These are phyloP conservation scores for Erythrobasidium yunnanense DNA, from an alignment of 768 basidiomycete genomes.

Conservation along the genomic window DNA sequence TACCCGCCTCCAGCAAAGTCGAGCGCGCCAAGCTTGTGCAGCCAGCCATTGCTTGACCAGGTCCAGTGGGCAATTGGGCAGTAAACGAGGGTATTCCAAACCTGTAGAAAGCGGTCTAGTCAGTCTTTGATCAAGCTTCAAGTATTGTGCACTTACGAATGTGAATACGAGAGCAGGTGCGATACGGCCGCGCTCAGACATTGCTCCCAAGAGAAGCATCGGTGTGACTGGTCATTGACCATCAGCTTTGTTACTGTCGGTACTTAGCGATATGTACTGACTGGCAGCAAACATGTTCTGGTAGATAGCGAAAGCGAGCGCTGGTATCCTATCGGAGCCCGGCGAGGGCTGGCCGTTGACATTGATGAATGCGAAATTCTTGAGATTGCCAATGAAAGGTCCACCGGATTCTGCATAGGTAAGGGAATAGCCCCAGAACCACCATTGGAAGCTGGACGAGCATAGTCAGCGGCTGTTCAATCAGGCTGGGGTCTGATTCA, in stretches of 20 bases:
- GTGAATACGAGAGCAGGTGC: constrained; percentile 43
- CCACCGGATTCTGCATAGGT: constrained; percentile 47
- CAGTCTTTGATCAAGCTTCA: neutral
- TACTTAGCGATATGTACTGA: too few species aligned
- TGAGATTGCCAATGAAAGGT: constrained; percentile 73
- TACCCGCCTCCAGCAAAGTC: constrained; percentile 85
- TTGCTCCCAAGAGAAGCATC: constrained; percentile 39
- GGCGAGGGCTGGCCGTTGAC: constrained; percentile 12
- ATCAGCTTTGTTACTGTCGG: too few species aligned
- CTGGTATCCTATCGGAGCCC: constrained; percentile 56
- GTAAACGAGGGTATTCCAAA: constrained; percentile 40
- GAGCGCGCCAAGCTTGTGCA: constrained; percentile 61
- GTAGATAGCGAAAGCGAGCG: constrained; percentile 68
- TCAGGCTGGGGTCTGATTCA: too few species aligned
- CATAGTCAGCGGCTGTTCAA: too few species aligned
- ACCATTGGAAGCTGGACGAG: constrained; percentile 43
- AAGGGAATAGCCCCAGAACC: constrained; percentile 29
- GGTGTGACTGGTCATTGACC: too few species aligned
- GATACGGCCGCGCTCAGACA: constrained; percentile 43
- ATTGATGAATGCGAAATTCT: constrained; percentile 53
- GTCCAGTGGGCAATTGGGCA: constrained; percentile 44
- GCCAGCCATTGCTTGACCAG: constrained; percentile 75
- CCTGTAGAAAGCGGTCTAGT: neutral
- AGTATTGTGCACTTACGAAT: constrained; percentile 42
- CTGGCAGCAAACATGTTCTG: too few species aligned